Percentiles rank a stretch among this genome's conserved stretches.
Evolutionary conservation across 2,329 filamentous ascomycete genomes (phyloP).

Genomic region (Ceratocystis lukuohia): DNA sequence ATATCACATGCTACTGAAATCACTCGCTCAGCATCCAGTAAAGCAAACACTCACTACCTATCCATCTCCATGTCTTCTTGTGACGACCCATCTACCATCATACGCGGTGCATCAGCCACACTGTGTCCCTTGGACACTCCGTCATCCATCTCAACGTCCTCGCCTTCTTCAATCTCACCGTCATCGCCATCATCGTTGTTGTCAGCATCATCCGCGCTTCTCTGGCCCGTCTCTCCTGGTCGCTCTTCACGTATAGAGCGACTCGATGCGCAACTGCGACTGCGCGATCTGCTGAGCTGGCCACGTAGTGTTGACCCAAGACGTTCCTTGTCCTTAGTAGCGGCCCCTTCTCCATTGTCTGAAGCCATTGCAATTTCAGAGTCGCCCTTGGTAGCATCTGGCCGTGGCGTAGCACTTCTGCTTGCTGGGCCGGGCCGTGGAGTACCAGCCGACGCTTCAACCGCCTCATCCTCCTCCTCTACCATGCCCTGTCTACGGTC

Average conservation of each 20-base stretch:
- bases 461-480: constrained; percentile 50
- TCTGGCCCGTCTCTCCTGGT: constrained; percentile 64
- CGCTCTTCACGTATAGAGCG: constrained; percentile 21
- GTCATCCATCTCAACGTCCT: constrained; percentile 49
- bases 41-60: constrained; percentile 18
- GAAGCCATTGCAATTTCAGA: constrained; percentile 26
- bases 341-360: neutral
- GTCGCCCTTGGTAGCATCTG: constrained; percentile 23
- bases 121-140: constrained; percentile 22
- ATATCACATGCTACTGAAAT: neutral
- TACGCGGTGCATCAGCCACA: constrained; percentile 30
- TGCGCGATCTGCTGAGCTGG: constrained; percentile 13
- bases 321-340: constrained; percentile 1
- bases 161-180: constrained; percentile 33
- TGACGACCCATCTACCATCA: constrained; percentile 37
- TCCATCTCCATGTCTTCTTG: constrained; percentile 55
- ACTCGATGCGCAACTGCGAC: constrained; percentile 23
- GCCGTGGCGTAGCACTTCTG: constrained; percentile 24
- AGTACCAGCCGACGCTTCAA: constrained; percentile 37
- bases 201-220: constrained; percentile 60
- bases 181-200: constrained; percentile 41
- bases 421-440: constrained; percentile 36
- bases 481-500: constrained; percentile 75
- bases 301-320: constrained; percentile 13
- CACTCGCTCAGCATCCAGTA: neutral